These are phyloP conservation scores for Geranomyces michiganensis DNA, from an alignment of 192 early-diverging fungal species.

Conservation along the genomic window DNA sequence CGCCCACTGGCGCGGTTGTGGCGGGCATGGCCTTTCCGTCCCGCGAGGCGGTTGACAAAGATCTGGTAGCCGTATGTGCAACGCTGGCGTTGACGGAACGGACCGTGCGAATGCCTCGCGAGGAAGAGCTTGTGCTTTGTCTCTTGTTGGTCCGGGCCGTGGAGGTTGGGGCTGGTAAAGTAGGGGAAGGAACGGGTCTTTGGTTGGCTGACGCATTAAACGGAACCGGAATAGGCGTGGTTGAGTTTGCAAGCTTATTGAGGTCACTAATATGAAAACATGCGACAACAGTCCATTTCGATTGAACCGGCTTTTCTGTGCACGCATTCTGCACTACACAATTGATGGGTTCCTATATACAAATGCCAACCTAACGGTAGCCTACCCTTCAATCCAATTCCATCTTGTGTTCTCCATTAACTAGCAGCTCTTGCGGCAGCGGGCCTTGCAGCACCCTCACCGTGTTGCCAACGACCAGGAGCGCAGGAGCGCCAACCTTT, in stretches of 20 bases:
- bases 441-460: constrained; percentile 7
- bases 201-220: not conserved
- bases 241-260: constrained; percentile 1
- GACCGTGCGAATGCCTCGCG: not conserved
- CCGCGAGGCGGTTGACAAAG: not conserved
- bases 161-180: not conserved
- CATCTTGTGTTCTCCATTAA: not conserved
- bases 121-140: not conserved
- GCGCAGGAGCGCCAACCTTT: constrained; percentile 69
- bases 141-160: not conserved
- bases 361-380: no score
- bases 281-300: no score
- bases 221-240: not conserved
- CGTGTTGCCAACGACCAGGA: constrained; percentile 73
- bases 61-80: not conserved
- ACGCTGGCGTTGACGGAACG: not conserved
- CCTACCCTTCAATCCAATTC: constrained; percentile 11
- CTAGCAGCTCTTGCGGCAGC: not conserved
- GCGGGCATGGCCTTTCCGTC: not conserved
- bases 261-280: no score
- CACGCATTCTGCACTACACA: no score
- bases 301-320: no score
- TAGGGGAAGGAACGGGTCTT: no score
- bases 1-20: not conserved
- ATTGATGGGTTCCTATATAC: no score